phyloP scores from a whole-genome alignment of 2,329 filamentous ascomycete genomes.

The Erysiphe pisi region DNA sequence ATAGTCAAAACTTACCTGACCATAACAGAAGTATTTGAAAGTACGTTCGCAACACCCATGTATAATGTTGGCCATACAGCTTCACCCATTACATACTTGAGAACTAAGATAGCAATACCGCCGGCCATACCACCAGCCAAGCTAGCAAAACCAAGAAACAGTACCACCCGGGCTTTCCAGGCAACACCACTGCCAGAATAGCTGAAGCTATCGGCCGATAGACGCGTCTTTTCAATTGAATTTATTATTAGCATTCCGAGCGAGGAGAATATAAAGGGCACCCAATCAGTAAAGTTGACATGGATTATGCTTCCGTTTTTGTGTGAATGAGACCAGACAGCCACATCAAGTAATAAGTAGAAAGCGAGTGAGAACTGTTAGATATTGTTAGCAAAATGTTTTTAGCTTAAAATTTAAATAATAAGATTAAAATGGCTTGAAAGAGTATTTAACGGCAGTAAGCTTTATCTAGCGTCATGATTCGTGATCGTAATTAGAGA shows the following conservation, averaged over 20 bases:
- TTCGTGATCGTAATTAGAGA: neutral
- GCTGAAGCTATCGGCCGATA: slow-evolving; percentile 52
- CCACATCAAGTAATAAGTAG: slow-evolving; percentile 57
- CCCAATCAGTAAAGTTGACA: slow-evolving; percentile 59
- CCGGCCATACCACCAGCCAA: slow-evolving; percentile 59
- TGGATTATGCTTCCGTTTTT: slow-evolving; percentile 51
- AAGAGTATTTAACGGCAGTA: neutral
- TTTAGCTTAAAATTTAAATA: neutral
- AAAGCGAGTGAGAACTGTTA: slow-evolving; percentile 55
- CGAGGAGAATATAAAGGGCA: slow-evolving; percentile 55
- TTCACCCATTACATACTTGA: slow-evolving; percentile 51
- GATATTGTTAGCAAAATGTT: slow-evolving; percentile 28
- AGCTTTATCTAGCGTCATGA: neutral
- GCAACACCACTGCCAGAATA: slow-evolving; percentile 54
- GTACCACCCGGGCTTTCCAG: slow-evolving; percentile 57
- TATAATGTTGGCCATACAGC: slow-evolving; percentile 50
- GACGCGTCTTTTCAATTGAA: slow-evolving; percentile 55
- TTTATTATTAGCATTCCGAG: slow-evolving; percentile 63
- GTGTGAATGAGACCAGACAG: slow-evolving; percentile 54
- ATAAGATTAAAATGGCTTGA: neutral
- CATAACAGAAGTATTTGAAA: slow-evolving; percentile 53
- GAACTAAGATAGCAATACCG: slow-evolving; percentile 56
- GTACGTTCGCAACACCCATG: slow-evolving; percentile 57
- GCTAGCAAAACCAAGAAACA: slow-evolving; percentile 56
- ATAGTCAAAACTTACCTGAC: slow-evolving; percentile 42